A percentile compares a stretch with the other conserved stretches of the same genome.
Conservation (phyloP, 2,329 filamentous ascomycete species). For the Dothideomycetes sp. region DNA sequence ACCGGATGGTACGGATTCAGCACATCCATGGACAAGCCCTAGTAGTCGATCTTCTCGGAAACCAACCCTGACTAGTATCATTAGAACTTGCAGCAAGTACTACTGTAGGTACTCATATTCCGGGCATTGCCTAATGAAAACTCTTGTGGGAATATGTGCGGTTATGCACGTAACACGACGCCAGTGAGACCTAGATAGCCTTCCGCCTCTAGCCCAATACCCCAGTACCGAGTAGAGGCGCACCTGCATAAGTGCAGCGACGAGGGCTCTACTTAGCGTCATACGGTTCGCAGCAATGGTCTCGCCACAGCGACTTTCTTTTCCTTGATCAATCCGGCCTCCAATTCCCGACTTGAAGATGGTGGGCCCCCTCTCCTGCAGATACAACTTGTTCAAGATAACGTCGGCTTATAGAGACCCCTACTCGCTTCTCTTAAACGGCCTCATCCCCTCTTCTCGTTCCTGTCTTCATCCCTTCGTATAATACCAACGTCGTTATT, state of each 20-base stretch:
- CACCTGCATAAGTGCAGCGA: slow-evolving; percentile 10
- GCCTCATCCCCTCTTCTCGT: slow-evolving; percentile 4
- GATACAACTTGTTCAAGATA: slow-evolving; percentile 9
- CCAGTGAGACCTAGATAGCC: slow-evolving; percentile 3
- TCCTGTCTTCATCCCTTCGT: slow-evolving; percentile 5
- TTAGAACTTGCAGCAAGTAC: slow-evolving; percentile 8
- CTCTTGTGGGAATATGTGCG: slow-evolving; percentile 11
- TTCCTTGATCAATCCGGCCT: neutral
- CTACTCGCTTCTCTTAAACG: no score
- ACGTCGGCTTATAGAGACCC: no score
- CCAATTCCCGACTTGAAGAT: slow-evolving; percentile 5
- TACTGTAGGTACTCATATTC: slow-evolving; percentile 9
- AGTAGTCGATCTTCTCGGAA: slow-evolving; percentile 9
- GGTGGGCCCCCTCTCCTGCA: slow-evolving; percentile 10
- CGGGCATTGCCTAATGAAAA: no score
- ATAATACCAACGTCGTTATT: slow-evolving; percentile 5
- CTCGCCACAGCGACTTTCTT: slow-evolving; percentile 12
- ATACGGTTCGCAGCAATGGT: slow-evolving; percentile 10
- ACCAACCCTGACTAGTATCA: slow-evolving; percentile 8
- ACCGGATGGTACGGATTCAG: slow-evolving; percentile 1
- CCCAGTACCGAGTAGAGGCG: slow-evolving; percentile 8
- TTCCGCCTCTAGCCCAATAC: slow-evolving; percentile 1
- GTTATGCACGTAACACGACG: slow-evolving; percentile 9
- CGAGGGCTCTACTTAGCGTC: slow-evolving; percentile 6
- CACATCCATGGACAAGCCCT: slow-evolving; percentile 3